Conservation (phyloP, 2,329 filamentous ascomycete genomes). For the Parascedosporium putredinis region DNA sequence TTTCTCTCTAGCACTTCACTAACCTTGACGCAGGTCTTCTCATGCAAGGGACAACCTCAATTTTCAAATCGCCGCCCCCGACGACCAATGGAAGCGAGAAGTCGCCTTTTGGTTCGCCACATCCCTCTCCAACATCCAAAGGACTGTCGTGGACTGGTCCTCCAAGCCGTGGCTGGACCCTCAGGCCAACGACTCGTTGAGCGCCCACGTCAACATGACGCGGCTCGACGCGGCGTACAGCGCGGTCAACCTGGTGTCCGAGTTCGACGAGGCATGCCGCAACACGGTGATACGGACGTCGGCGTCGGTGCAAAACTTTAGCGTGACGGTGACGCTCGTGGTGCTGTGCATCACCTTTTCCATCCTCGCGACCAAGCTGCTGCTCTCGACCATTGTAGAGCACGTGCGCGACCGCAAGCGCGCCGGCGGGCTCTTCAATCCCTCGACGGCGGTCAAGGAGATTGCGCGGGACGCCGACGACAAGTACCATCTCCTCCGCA, state of each 20-base stretch:
- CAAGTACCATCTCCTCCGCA: slow-evolving; percentile 2
- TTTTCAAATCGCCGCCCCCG: background rate
- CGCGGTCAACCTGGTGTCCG: background rate
- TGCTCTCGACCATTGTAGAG: background rate
- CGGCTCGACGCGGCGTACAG: background rate
- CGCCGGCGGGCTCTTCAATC: background rate
- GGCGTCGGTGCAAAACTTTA: slow-evolving; percentile 1
- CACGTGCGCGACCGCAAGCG: background rate
- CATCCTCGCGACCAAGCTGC: background rate
- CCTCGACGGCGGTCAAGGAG: background rate
- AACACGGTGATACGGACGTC: background rate
- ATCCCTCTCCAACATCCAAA: background rate
- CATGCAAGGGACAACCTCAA: background rate
- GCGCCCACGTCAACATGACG: background rate
- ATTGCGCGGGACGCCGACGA: background rate
- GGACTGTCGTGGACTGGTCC: background rate
- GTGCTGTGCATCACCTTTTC: background rate
- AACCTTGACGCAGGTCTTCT: background rate
- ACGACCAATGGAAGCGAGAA: background rate
- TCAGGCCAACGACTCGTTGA: background rate
- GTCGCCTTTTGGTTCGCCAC: background rate
- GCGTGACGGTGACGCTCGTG: background rate
- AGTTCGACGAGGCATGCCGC: background rate
- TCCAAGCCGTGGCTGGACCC: slow-evolving; percentile 1
- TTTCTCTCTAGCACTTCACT: too few relatives aligned